These are phyloP conservation scores for Dissophora globulifera DNA, from an alignment of 192 early-diverging fungal genomes.

Conservation along the genomic window DNA sequence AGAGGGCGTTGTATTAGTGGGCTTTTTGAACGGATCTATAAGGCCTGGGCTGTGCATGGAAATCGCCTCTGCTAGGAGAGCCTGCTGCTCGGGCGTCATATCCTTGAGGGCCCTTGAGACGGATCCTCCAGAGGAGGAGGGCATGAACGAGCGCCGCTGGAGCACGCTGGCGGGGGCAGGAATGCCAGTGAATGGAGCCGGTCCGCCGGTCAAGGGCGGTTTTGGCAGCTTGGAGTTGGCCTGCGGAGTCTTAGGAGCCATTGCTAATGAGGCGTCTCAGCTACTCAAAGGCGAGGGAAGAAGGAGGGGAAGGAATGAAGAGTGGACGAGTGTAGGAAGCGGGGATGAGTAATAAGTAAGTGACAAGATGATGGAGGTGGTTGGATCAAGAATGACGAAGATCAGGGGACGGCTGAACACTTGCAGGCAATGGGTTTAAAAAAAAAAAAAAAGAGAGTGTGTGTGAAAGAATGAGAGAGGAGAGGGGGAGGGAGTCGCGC, in stretches of 20 bases:
- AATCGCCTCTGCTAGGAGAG: conserved; percentile 52
- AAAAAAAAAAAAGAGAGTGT: too few relatives aligned
- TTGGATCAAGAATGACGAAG: neutral
- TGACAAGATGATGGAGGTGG: neutral
- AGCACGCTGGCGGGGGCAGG: conserved; percentile 29
- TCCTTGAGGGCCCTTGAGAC: conserved; percentile 48
- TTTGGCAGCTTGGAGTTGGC: conserved; percentile 58
- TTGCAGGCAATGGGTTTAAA: too few relatives aligned
- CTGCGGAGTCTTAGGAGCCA: conserved; percentile 49
- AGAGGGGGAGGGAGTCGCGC: too few relatives aligned
- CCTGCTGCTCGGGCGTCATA: conserved; percentile 57
- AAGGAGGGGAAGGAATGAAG: neutral
- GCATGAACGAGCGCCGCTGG: conserved; percentile 36
- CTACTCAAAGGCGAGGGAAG: conserved; percentile 1
- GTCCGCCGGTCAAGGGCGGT: conserved; percentile 32
- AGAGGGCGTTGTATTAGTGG: neutral
- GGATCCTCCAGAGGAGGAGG: conserved; percentile 11
- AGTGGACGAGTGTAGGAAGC: neutral
- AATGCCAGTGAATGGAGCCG: conserved; percentile 32
- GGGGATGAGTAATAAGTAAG: conserved; percentile 1
- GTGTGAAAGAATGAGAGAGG: too few relatives aligned
- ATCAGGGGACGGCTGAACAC: too few relatives aligned
- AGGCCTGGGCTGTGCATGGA: conserved; percentile 51
- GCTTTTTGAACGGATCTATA: conserved; percentile 26
- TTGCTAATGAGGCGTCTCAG: conserved; percentile 25